phyloP scores from a whole-genome alignment of 2,329 filamentous ascomycete species.

The Fusarium sp. region DNA sequence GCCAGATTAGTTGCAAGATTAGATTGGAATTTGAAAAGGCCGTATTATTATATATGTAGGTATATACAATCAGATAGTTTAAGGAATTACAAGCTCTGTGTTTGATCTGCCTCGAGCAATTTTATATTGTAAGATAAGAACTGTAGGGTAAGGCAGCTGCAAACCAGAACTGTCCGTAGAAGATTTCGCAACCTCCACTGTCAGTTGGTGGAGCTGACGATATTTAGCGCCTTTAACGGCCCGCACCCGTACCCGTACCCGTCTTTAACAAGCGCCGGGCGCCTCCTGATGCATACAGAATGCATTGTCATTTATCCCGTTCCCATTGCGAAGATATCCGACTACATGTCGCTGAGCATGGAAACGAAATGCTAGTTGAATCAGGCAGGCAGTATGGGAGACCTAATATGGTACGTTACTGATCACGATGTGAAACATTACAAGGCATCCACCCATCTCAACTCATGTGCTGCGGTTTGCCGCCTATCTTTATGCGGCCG shows the following conservation, averaged over 20 bases:
- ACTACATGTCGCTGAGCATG: too few species aligned
- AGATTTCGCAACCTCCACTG: background rate
- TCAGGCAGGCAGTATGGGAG: background rate
- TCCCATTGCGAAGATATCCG: too few species aligned
- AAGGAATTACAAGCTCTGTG: background rate
- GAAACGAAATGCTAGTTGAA: too few species aligned
- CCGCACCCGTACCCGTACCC: constrained; percentile 22
- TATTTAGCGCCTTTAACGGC: constrained; percentile 32
- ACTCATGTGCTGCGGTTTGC: constrained; percentile 14
- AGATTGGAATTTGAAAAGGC: accelerated
- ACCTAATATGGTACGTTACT: background rate
- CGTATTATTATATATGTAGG: too few species aligned
- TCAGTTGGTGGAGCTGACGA: constrained; percentile 2
- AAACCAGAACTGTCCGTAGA: background rate
- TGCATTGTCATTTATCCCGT: too few species aligned
- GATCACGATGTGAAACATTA: background rate
- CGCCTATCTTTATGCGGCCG: constrained; percentile 12
- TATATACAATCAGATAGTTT: background rate
- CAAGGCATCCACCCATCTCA: background rate
- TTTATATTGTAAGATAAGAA: background rate
- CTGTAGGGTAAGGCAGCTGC: background rate
- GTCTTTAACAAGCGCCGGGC: constrained; percentile 1
- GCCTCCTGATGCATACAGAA: background rate
- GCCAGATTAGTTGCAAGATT: too few species aligned
- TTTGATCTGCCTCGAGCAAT: background rate